phyloP scores from a whole-genome alignment of 2,329 filamentous ascomycete genomes.

The Apiospora phragmitis region DNA sequence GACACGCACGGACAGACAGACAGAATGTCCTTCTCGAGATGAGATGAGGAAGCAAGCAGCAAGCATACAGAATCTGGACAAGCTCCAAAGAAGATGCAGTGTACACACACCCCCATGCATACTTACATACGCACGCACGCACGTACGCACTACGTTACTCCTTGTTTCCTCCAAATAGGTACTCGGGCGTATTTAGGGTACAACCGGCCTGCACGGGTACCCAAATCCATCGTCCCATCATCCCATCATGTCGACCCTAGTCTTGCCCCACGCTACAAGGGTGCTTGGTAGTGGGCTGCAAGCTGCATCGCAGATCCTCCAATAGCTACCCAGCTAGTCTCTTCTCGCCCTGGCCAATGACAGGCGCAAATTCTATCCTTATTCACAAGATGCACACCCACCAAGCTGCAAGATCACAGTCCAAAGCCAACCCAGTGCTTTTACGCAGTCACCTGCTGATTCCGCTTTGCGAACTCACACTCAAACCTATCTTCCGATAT shows the following conservation, averaged over 20 bases:
- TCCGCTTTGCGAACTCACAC: background rate
- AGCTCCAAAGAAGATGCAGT: conserved; percentile 1
- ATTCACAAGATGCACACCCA: conserved; percentile 5
- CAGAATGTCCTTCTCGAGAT: background rate
- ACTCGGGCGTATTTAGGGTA: conserved; percentile 10
- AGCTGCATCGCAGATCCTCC: conserved; percentile 9
- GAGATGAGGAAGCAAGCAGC: background rate
- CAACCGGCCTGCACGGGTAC: conserved; percentile 8
- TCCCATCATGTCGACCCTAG: background rate
- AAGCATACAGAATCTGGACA: background rate
- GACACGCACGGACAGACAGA: background rate
- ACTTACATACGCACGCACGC: conserved; percentile 8
- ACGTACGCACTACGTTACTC: conserved; percentile 5
- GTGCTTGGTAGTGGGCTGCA: background rate
- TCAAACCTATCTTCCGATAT: background rate
- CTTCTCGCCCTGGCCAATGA: conserved; percentile 1
- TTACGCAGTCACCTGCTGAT: background rate
- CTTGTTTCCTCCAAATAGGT: conserved; percentile 1
- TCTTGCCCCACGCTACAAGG: conserved; percentile 6
- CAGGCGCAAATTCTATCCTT: background rate
- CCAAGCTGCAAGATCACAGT: background rate
- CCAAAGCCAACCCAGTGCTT: background rate
- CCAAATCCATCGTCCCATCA: conserved; percentile 5
- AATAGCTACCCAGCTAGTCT: conserved; percentile 9
- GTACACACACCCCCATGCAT: background rate